Conservation (phyloP, 805 yeast species). For the Ogataea haglerorum region DNA sequence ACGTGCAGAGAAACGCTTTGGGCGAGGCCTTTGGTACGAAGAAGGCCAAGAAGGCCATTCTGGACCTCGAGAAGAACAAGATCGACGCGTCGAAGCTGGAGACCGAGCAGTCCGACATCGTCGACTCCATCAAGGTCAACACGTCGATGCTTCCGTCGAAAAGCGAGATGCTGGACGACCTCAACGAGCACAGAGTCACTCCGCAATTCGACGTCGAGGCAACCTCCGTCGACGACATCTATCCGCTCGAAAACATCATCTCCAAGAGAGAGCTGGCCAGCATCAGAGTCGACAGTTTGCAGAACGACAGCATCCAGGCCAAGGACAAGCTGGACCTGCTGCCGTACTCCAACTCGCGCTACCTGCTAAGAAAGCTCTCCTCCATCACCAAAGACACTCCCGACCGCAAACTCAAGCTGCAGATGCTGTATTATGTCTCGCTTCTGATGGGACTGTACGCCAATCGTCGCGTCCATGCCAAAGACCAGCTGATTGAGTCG, state of each 20-base stretch:
- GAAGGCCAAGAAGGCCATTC: constrained; percentile 88
- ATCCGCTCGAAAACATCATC: constrained; percentile 69
- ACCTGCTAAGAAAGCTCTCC: constrained; percentile 47
- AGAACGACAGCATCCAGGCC: constrained; percentile 47
- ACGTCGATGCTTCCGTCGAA: constrained; percentile 74
- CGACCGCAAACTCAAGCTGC: constrained; percentile 54
- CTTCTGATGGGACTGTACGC: constrained; percentile 75
- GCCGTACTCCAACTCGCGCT: constrained; percentile 59
- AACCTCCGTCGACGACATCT: constrained; percentile 77
- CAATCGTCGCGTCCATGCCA: constrained; percentile 62
- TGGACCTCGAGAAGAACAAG: constrained; percentile 74
- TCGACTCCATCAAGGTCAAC: constrained; percentile 68
- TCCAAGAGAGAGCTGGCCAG: constrained; percentile 60
- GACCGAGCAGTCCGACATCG: constrained; percentile 67
- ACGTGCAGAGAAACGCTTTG: constrained; percentile 71
- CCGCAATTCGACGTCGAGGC: constrained; percentile 77
- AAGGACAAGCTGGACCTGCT: constrained; percentile 52
- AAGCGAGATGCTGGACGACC: constrained; percentile 53
- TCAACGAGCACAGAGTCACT: constrained; percentile 73
- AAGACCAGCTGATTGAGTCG: constrained; percentile 53
- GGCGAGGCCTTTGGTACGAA: constrained; percentile 98
- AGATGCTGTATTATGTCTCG: constrained; percentile 76
- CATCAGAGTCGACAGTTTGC: constrained; percentile 60
- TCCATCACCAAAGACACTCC: constrained; percentile 27
- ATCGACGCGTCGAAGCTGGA: constrained; percentile 81